Evolutionary conservation across 2,329 filamentous ascomycete genomes (phyloP).

Genomic region (Verticillium klebahnii): DNA sequence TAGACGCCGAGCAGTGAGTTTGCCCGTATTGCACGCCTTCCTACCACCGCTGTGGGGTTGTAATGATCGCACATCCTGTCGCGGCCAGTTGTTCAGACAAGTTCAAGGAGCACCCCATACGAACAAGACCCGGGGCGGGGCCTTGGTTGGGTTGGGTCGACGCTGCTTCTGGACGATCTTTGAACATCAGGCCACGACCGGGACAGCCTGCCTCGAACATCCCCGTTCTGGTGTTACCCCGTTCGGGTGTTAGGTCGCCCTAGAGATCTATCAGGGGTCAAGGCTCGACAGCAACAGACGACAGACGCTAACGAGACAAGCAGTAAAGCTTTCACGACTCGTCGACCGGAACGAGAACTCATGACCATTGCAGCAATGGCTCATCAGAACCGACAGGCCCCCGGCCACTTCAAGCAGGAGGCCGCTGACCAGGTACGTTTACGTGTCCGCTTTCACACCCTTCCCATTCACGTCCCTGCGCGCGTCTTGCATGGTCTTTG

Average conservation of each 20-base stretch:
- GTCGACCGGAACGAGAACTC: slow-evolving; percentile 6
- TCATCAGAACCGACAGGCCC: slow-evolving; percentile 15
- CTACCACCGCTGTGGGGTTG: slow-evolving; percentile 2
- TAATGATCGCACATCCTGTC: slow-evolving; percentile 7
- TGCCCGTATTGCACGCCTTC: not conserved
- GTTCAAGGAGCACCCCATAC: not conserved
- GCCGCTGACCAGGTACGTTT: slow-evolving; percentile 22
- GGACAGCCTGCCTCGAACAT: slow-evolving; percentile 8
- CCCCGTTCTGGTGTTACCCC: slow-evolving; percentile 5
- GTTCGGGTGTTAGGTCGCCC: not conserved
- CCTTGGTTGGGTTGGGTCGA: not conserved
- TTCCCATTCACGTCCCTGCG: slow-evolving; percentile 3
- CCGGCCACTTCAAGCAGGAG: slow-evolving; percentile 23
- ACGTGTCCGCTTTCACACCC: not conserved
- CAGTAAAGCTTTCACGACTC: not conserved
- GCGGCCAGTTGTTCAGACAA: slow-evolving; percentile 1
- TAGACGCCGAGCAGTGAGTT: not conserved
- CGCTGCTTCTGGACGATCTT: not conserved
- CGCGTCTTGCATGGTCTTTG: not conserved
- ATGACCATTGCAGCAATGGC: slow-evolving; percentile 15
- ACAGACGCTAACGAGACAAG: slow-evolving; percentile 12
- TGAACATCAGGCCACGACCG: slow-evolving; percentile 3
- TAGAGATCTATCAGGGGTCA: slow-evolving; percentile 8
- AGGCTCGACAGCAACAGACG: slow-evolving; percentile 12
- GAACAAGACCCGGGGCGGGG: not conserved